Conservation (phyloP, 495 filamentous ascomycete species). For the Cercophora newfieldiana region DNA sequence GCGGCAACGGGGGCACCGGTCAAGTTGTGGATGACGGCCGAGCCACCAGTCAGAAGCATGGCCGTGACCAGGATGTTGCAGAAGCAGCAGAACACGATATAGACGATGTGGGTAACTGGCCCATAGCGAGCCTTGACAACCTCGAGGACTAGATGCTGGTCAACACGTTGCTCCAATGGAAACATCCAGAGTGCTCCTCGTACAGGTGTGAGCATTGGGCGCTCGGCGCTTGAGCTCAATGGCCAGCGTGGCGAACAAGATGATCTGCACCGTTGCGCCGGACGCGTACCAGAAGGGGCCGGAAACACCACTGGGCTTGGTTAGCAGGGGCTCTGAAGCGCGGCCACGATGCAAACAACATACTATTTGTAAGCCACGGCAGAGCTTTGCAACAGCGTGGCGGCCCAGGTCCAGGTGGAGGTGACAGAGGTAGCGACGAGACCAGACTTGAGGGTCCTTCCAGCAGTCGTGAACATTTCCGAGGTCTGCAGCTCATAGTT, state of each 20-base stretch:
- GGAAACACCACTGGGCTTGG: conserved; percentile 16
- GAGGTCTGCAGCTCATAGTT: conserved; percentile 14
- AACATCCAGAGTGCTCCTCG: no score
- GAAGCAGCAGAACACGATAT: conserved; percentile 21
- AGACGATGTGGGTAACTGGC: conserved; percentile 41
- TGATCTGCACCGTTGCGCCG: conserved; percentile 47
- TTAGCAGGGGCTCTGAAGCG: not conserved
- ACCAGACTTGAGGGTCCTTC: conserved; percentile 10
- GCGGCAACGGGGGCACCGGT: conserved; percentile 26
- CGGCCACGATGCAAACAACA: not conserved
- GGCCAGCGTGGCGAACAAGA: conserved; percentile 49
- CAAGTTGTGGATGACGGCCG: conserved; percentile 21
- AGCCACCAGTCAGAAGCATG: conserved; percentile 26
- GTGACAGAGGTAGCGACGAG: conserved; percentile 11
- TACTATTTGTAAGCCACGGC: conserved; percentile 11
- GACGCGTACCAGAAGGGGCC: conserved; percentile 45
- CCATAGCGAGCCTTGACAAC: conserved; percentile 42
- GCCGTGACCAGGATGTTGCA: conserved; percentile 23
- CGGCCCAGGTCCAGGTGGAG: conserved; percentile 11
- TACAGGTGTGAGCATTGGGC: conserved; percentile 48
- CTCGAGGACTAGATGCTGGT: no score
- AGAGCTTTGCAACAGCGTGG: conserved; percentile 10
- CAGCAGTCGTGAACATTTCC: conserved; percentile 13
- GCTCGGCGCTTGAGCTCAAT: conserved; percentile 50
- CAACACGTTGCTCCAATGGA: no score